Evolutionary conservation across 2,329 filamentous ascomycete species (phyloP), one percentile per base, ranked within the genome.

Genomic region (Fusarium ramigenum): DNA sequence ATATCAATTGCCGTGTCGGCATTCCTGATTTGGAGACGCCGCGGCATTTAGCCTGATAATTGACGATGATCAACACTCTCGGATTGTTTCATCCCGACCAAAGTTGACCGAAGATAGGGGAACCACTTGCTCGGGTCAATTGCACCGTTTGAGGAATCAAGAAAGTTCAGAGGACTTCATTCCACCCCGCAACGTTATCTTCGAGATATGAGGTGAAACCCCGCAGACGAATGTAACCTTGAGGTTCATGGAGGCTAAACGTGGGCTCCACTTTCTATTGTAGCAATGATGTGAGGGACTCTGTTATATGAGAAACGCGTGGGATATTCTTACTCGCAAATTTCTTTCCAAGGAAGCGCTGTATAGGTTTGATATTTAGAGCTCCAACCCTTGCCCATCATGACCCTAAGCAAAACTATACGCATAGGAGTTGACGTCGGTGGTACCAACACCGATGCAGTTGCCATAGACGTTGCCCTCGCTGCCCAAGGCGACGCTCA

Each of bases 381-480:
- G 7, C 2, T n/a, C 18, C 0, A 28, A 5, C 0, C 12, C 0
- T 3, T 39, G 9, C 19, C 23, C 14, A 11, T 28, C 19, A 53
- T 53, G 50, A 53, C 50, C 12, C 7, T 53, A 9, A 53, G 7
- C 7, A 53, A 28, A 53, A 10, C 50, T 10, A 14, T 53, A 21
- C 60, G 42, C 9, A 65, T 53, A 16, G 43, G 49, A 10, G 34
- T 60, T 11, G 60, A 56, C 18, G 44, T 61, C 32, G 56, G 42
- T 23, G 69, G 69, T 15, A 72, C 69, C 43, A 72, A 72, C 28
- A 70, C 69, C 2, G 69, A 72, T 14, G 69, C 69, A 6, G 70
- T 72, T 14, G 46, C 66, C 28, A 44, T 72, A 11, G 23, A 67
- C 34, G 28, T 60, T 9, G 34, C 14, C 7, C 50, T 53, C 10